phyloP scores from a whole-genome alignment of 148 eudicot genomes.

The Persicaria maculosa region DNA sequence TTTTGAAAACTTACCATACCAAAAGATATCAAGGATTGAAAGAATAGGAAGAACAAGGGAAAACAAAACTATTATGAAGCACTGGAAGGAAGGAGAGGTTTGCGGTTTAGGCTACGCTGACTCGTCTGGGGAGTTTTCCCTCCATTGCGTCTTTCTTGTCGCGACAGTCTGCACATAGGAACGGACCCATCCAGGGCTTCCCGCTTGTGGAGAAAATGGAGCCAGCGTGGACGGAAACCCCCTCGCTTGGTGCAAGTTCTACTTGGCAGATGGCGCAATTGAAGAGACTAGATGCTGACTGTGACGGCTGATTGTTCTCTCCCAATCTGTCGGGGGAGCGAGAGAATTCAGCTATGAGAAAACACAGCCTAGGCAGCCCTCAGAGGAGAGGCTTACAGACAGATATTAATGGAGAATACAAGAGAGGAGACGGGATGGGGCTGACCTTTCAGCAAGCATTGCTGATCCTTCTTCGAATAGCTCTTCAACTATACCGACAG shows the following conservation, averaged over 20 bases:
- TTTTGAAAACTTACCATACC: too few relatives aligned
- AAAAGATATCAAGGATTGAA: background rate
- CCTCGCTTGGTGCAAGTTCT: slow-evolving; percentile 73
- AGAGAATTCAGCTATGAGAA: too few relatives aligned
- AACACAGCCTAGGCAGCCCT: too few relatives aligned
- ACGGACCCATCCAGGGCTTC: slow-evolving; percentile 93
- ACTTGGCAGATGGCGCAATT: slow-evolving; percentile 71
- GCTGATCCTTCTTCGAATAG: slow-evolving; percentile 97
- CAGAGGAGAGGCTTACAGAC: too few relatives aligned
- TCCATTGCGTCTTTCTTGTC: slow-evolving; percentile 95
- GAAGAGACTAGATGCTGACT: slow-evolving; percentile 44
- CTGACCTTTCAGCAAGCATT: slow-evolving; percentile 85
- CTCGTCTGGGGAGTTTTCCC: slow-evolving; percentile 84
- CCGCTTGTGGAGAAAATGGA: slow-evolving; percentile 75
- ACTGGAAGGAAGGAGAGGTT: too few relatives aligned
- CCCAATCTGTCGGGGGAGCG: slow-evolving; percentile 46
- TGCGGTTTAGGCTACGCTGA: slow-evolving; percentile 35
- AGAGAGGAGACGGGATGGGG: background rate
- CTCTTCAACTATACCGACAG: slow-evolving; percentile 74
- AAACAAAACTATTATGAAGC: background rate
- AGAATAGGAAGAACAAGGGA: background rate
- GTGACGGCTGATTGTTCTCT: slow-evolving; percentile 34
- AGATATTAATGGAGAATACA: too few relatives aligned
- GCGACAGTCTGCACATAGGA: slow-evolving; percentile 68
- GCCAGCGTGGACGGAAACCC: slow-evolving; percentile 84